phyloP scores from a whole-genome alignment of 192 early-diverging fungal species.

The Coemansia sp. region DNA sequence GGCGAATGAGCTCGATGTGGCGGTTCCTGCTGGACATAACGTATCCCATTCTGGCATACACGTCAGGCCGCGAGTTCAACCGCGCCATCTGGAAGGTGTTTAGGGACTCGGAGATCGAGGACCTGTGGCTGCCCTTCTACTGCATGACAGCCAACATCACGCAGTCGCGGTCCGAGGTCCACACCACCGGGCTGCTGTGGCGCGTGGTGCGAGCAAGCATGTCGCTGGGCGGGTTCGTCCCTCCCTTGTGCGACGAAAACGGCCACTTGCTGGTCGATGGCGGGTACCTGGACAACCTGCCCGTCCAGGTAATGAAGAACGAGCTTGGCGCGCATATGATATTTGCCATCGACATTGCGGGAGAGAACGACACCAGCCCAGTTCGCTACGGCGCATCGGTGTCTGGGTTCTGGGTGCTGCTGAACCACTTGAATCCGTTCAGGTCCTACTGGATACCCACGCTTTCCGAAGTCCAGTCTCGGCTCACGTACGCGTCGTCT shows the following conservation, averaged over 20 bases:
- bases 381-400: slow-evolving; percentile 88
- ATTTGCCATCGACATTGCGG: slow-evolving; percentile 93
- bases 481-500: slow-evolving; percentile 89
- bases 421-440: slow-evolving; percentile 82
- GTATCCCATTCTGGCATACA: slow-evolving; percentile 88
- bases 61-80: slow-evolving; percentile 95
- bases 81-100: slow-evolving; percentile 95
- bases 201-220: slow-evolving; percentile 96
- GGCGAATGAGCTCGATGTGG: slow-evolving; percentile 80
- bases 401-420: slow-evolving; percentile 87
- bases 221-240: slow-evolving; percentile 93
- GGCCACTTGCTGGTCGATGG: slow-evolving; percentile 98
- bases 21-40: slow-evolving; percentile 90
- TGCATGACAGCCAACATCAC: slow-evolving; percentile 96
- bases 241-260: slow-evolving; percentile 88
- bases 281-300: slow-evolving; percentile 97
- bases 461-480: slow-evolving; percentile 90
- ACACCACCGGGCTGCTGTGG: slow-evolving; percentile 93
- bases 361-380: slow-evolving; percentile 89
- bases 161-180: slow-evolving; percentile 88
- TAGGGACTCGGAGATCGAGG: slow-evolving; percentile 90
- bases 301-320: slow-evolving; percentile 77
- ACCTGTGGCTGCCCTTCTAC: slow-evolving; percentile 97
- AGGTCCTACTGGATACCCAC: slow-evolving; percentile 71
- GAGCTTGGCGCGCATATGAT: slow-evolving; percentile 82